Percentiles rank a stretch among this genome's conserved stretches.
Evolutionary conservation across 208 protist genomes (phyloP).

Genomic region (Acanthamoeba triangularis): DNA sequence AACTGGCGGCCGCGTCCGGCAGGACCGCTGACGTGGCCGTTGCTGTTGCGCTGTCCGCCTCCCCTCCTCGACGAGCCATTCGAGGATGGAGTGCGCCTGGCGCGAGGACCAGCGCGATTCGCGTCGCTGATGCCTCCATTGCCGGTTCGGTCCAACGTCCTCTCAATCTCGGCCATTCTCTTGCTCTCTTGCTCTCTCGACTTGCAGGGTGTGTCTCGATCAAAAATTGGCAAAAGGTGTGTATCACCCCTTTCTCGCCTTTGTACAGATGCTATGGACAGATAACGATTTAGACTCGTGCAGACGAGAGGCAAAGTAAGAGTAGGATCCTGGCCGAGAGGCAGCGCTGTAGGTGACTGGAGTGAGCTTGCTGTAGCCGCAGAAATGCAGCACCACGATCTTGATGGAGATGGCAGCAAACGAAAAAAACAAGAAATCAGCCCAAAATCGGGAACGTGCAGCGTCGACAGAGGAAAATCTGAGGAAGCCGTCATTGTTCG

Average conservation of each 20-base stretch:
- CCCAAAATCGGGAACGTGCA: not conserved
- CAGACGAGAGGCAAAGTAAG: not conserved
- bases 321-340: not conserved
- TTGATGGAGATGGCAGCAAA: not conserved
- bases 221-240: not conserved
- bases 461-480: not conserved
- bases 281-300: not conserved
- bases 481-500: no score
- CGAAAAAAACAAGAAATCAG: not conserved
- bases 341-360: not conserved
- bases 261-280: slow-evolving; percentile 32
- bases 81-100: not conserved
- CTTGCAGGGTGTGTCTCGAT: not conserved
- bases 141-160: not conserved
- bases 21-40: not conserved
- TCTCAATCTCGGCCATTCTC: slow-evolving; percentile 24
- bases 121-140: not conserved
- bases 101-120: not conserved
- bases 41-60: not conserved
- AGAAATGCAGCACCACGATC: not conserved
- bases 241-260: not conserved
- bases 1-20: not conserved
- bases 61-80: not conserved
- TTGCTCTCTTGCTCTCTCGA: not conserved
- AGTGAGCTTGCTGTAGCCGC: not conserved